Evolutionary conservation across 176 grass and related monocot species (phyloP).

Genomic region (Paspalum vaginatum): DNA sequence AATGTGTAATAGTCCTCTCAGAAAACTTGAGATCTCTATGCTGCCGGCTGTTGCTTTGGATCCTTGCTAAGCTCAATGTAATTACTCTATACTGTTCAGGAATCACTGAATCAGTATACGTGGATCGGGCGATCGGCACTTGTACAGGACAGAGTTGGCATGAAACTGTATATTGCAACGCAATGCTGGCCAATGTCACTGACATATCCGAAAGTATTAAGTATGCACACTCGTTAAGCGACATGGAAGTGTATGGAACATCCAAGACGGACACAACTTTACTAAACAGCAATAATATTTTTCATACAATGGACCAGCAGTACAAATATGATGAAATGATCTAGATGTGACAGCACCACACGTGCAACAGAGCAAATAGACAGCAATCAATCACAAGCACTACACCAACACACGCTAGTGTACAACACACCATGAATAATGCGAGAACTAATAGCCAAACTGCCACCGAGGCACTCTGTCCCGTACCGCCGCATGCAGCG

Average conservation of each 20-base stretch:
- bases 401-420: background rate
- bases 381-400: background rate
- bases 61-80: no score
- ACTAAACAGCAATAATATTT: background rate
- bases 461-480: background rate
- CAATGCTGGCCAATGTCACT: background rate
- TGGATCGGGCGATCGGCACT: no score
- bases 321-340: background rate
- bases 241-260: background rate
- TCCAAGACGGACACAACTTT: background rate
- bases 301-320: background rate
- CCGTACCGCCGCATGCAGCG: constrained; percentile 14
- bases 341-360: constrained; percentile 18
- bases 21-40: no score
- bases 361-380: constrained; percentile 13
- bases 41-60: no score
- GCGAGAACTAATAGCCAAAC: background rate
- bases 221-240: background rate
- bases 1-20: no score
- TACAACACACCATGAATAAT: background rate
- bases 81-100: no score
- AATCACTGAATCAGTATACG: no score
- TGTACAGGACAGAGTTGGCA: background rate
- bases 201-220: background rate
- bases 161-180: background rate